Percentiles rank a stretch among this genome's conserved stretches.
These are phyloP conservation scores for Crithidia fasciculata DNA, from an alignment of 208 protist genomes.

Conservation along the genomic window DNA sequence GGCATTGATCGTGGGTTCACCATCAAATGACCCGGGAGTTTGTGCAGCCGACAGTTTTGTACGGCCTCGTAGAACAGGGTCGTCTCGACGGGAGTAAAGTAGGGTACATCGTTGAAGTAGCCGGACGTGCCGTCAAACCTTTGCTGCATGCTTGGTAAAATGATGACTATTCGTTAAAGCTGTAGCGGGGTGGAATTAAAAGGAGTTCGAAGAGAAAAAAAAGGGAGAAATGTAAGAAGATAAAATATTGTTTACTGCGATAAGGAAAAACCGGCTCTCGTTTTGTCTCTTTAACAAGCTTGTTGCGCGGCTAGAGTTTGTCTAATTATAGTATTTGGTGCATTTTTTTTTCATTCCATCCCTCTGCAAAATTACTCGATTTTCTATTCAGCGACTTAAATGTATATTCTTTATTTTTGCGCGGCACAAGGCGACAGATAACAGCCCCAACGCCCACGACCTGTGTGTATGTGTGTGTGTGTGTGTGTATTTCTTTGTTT, in stretches of 20 bases:
- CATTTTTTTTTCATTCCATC: not conserved
- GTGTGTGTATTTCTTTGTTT: too few species aligned
- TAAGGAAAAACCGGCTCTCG: not conserved
- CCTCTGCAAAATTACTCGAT: too few species aligned
- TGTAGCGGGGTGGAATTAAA: not conserved
- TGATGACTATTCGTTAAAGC: not conserved
- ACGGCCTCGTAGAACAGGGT: constrained; percentile 68
- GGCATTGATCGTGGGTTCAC: constrained; percentile 29
- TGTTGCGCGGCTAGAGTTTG: not conserved
- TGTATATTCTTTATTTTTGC: too few species aligned
- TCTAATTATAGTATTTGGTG: not conserved
- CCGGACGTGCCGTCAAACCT: constrained; percentile 47
- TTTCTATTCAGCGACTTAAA: too few species aligned
- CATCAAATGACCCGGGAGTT: constrained; percentile 61
- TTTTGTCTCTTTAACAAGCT: not conserved
- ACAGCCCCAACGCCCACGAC: too few species aligned
- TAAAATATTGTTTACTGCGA: not conserved
- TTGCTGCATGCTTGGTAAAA: constrained; percentile 7
- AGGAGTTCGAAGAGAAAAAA: not conserved
- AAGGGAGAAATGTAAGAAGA: not conserved
- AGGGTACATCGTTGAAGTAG: constrained; percentile 76
- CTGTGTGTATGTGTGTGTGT: too few species aligned
- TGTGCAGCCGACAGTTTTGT: constrained; percentile 52
- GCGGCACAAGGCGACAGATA: too few species aligned
- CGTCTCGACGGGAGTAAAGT: constrained; percentile 67